Conservation (phyloP, 805 yeast species). For the Teunomyces atbi region DNA sequence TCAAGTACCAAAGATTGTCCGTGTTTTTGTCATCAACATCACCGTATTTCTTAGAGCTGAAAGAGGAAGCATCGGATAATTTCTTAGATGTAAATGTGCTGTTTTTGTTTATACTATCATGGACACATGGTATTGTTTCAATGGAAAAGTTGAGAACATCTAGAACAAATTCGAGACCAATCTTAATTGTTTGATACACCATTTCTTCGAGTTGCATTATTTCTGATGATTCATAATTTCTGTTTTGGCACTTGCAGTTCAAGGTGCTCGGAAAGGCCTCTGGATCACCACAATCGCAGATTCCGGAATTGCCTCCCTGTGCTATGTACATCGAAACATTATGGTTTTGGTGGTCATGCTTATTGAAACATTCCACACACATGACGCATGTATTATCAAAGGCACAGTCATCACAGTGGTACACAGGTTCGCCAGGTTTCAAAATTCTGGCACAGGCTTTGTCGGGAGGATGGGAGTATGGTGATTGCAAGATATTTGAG, state of each 20-base stretch:
- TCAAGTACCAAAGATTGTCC: constrained; percentile 39
- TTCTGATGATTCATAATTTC: background rate
- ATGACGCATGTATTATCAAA: constrained; percentile 76
- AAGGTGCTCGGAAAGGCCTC: constrained; percentile 56
- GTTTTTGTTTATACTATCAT: constrained; percentile 25
- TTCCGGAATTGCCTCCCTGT: constrained; percentile 48
- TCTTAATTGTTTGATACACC: constrained; percentile 27
- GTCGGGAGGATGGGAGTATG: constrained; percentile 49
- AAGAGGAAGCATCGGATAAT: constrained; percentile 30
- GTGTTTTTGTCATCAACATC: constrained; percentile 32
- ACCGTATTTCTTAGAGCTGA: constrained; percentile 33
- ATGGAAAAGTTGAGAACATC: constrained; percentile 41
- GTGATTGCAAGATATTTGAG: background rate
- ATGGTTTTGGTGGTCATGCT: constrained; percentile 65
- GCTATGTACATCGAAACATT: constrained; percentile 55
- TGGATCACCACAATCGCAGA: constrained; percentile 73
- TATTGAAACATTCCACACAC: constrained; percentile 71
- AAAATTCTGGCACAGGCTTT: constrained; percentile 69
- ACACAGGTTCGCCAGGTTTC: constrained; percentile 61
- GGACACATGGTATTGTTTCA: constrained; percentile 41
- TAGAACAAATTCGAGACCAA: constrained; percentile 41
- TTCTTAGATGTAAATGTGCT: constrained; percentile 20
- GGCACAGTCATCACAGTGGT: constrained; percentile 74
- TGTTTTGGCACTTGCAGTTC: constrained; percentile 45
- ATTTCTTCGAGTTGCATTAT: constrained; percentile 12